Evolutionary conservation across 2,329 filamentous ascomycete genomes (phyloP).

Genomic region (Cephalotrichum gorgonifer): DNA sequence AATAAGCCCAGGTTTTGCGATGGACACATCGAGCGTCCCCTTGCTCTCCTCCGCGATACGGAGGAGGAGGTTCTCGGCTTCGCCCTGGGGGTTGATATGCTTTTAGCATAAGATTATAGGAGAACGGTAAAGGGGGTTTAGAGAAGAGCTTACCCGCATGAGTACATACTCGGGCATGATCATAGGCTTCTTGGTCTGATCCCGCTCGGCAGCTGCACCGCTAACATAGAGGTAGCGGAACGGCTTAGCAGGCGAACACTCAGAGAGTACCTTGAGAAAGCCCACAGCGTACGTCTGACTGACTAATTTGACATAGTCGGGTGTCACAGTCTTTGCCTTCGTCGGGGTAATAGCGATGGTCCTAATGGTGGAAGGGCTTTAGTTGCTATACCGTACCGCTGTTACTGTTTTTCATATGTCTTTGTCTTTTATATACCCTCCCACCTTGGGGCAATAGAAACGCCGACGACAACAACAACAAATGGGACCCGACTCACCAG

Average conservation of each 20-base stretch:
- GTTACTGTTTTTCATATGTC: not conserved
- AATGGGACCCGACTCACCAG: no score
- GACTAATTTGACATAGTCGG: constrained; percentile 25
- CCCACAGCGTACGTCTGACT: constrained; percentile 24
- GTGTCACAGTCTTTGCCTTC: constrained; percentile 17
- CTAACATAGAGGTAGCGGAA: constrained; percentile 40
- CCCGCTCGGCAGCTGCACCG: constrained; percentile 29
- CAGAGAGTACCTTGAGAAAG: constrained; percentile 22
- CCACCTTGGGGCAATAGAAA: no score
- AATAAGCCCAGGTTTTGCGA: constrained; percentile 30
- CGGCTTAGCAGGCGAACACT: constrained; percentile 16
- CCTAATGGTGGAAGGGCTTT: no score
- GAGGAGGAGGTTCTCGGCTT: constrained; percentile 32
- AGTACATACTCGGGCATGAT: constrained; percentile 27
- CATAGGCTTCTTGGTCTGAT: constrained; percentile 29
- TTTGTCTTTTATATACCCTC: no score
- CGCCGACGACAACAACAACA: no score
- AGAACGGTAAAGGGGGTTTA: no score
- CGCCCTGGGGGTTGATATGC: constrained; percentile 27
- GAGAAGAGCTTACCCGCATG: constrained; percentile 37
- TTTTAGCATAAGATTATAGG: not conserved
- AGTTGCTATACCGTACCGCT: not conserved
- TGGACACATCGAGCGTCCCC: constrained; percentile 23
- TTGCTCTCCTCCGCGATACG: constrained; percentile 26
- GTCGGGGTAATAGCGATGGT: constrained; percentile 30